phyloP scores from a whole-genome alignment of 148 eudicot species.

The Rhododendron henanense region DNA sequence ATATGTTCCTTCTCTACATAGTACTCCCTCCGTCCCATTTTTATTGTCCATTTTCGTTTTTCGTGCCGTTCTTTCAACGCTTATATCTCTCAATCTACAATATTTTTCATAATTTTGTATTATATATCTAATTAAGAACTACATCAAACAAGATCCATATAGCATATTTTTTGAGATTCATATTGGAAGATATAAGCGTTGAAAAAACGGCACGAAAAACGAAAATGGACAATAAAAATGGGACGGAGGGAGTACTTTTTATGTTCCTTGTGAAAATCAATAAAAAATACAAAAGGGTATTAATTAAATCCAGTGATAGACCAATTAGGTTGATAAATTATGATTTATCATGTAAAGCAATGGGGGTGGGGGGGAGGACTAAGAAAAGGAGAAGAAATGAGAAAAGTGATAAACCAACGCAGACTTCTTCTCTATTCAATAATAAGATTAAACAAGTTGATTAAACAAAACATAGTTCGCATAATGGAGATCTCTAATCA shows the following conservation, averaged over 20 bases:
- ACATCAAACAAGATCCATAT: no score
- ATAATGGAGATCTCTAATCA: conserved; percentile 10
- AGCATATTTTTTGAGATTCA: no score
- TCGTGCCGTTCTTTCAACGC: no score
- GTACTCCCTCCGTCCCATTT: no score
- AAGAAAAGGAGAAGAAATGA: neutral
- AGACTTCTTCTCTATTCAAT: neutral
- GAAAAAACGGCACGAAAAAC: no score
- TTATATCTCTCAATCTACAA: no score
- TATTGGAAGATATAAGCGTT: no score
- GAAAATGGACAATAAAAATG: no score
- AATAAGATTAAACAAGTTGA: neutral
- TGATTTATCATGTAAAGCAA: neutral
- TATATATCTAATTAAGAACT: no score
- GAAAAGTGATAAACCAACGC: neutral
- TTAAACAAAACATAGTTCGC: neutral
- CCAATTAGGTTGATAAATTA: neutral
- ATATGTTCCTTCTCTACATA: no score
- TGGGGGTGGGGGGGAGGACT: neutral
- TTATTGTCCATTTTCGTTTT: no score
- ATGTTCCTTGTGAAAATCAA: neutral
- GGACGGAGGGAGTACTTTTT: neutral
- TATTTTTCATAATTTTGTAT: no score
- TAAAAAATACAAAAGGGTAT: neutral
- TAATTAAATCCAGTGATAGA: neutral